Conservation (phyloP, 108 stramenopile genomes). For the Mayamaea pseudoterrestris region DNA sequence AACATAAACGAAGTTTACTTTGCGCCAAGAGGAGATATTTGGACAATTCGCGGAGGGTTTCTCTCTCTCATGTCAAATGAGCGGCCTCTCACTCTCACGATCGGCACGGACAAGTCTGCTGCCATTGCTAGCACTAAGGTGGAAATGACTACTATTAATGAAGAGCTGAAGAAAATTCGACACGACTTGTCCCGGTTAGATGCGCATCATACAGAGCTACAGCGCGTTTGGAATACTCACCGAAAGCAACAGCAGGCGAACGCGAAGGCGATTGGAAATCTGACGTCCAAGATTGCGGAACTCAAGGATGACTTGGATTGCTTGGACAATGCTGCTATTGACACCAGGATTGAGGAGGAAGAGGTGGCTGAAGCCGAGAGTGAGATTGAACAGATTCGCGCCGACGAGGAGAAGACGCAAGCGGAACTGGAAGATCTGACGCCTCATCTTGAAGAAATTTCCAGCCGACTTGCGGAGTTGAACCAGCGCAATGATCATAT, state of each 20-base stretch:
- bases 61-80: constrained; percentile 38
- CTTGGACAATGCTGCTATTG: constrained; percentile 55
- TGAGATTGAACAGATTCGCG: constrained; percentile 26
- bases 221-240: constrained; percentile 31
- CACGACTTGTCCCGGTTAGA: constrained; percentile 10
- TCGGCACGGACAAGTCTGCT: constrained; percentile 56
- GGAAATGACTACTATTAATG: constrained; percentile 29
- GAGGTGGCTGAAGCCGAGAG: constrained; percentile 41
- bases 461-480: constrained; percentile 39
- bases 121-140: constrained; percentile 43
- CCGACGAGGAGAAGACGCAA: constrained; percentile 14
- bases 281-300: constrained; percentile 18
- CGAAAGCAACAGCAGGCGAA: constrained; percentile 21
- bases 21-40: constrained; percentile 59
- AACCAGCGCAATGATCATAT: constrained; percentile 49
- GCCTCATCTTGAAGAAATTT: constrained; percentile 35
- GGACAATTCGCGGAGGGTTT: constrained; percentile 36
- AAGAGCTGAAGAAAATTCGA: constrained; percentile 25
- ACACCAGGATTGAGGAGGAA: constrained; percentile 57
- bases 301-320: constrained; percentile 27
- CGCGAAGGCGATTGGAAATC: constrained; percentile 15
- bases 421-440: constrained; percentile 30
- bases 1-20: constrained; percentile 59
- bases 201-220: constrained; percentile 16
- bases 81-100: constrained; percentile 31